Evolutionary conservation across 345 rosid species (phyloP), one percentile per base, ranked within the genome.

Genomic region (Citrus sinensis): DNA sequence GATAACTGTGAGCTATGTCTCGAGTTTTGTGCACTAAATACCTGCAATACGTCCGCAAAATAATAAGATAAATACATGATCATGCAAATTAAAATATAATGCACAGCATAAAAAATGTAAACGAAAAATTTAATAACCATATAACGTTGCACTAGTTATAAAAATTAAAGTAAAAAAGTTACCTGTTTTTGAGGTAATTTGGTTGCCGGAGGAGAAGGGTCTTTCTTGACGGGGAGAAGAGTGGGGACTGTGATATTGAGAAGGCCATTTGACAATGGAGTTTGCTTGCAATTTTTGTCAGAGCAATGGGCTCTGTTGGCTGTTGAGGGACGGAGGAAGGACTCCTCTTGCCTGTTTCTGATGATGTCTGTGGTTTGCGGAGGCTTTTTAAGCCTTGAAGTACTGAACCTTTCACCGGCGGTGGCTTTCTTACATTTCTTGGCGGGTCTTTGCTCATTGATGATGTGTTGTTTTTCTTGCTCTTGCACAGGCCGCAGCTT

Each of bases 211-310:
- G 94, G 90, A 79, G 88, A 84, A 32, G 93, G 88, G 69, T 87
- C 90, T 87, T 84, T 96, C 87, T 90, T 96, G 75, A 89, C 87
- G 3, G 97, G 91, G 74, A 93, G 91, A 72, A 89, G 82, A 66
- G 81, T 80, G 6, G 93, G 87, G 83, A 85, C 89, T 0, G 83
- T 81, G 82, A 84, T 85, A 82, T 67, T 87, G 71, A 80, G 68
- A 40, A 90, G 83, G 25, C 85, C 81, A 19, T 81, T 89, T 19
- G 91, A 90, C 27, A 85, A 80, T 29, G 92, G 86, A 25, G 85
- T 86, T 85, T 90, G 91, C 89, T 83, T 90, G 80, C 81, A 68
- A 69, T 88, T 91, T 82, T 87, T 94, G 82, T 90, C 93, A 65
- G 88, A 87, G 76, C 70, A 77, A 25, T 76, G 81, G 66, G 81